Evolutionary conservation across 2,329 filamentous ascomycete genomes (phyloP).

Genomic region (Chaetothyriales sp.): DNA sequence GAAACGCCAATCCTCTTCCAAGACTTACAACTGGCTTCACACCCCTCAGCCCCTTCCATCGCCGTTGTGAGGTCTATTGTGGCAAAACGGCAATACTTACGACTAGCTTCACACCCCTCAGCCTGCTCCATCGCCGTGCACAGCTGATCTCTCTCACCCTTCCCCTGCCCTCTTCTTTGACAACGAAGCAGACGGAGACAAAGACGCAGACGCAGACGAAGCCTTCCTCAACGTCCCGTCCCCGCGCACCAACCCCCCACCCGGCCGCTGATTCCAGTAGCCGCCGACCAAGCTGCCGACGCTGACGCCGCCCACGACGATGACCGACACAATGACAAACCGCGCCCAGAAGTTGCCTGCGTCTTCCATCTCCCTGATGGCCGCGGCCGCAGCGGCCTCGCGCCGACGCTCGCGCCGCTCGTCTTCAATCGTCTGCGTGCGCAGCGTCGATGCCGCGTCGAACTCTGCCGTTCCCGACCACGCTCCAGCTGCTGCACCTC

Average conservation of each 20-base stretch:
- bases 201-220: not conserved
- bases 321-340: constrained; percentile 28
- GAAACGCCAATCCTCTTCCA: too few species aligned
- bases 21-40: too few species aligned
- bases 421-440: constrained; percentile 57
- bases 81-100: too few species aligned
- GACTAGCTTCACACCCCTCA: too few species aligned
- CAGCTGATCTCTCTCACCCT: not conserved
- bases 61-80: not conserved
- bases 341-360: constrained; percentile 25
- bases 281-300: constrained; percentile 21
- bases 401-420: constrained; percentile 34
- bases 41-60: not conserved
- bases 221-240: constrained; percentile 14
- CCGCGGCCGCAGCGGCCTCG: constrained; percentile 23
- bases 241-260: constrained; percentile 12
- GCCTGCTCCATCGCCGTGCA: not conserved
- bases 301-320: constrained; percentile 23
- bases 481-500: not conserved
- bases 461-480: constrained; percentile 42
- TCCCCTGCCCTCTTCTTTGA: not conserved
- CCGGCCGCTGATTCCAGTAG: constrained; percentile 34
- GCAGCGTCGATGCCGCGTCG: constrained; percentile 56
- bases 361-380: constrained; percentile 24
- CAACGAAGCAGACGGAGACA: not conserved